Evolutionary conservation across 75 land plant genomes (phyloP).

Genomic region (Chamaecyparis obtusa): DNA sequence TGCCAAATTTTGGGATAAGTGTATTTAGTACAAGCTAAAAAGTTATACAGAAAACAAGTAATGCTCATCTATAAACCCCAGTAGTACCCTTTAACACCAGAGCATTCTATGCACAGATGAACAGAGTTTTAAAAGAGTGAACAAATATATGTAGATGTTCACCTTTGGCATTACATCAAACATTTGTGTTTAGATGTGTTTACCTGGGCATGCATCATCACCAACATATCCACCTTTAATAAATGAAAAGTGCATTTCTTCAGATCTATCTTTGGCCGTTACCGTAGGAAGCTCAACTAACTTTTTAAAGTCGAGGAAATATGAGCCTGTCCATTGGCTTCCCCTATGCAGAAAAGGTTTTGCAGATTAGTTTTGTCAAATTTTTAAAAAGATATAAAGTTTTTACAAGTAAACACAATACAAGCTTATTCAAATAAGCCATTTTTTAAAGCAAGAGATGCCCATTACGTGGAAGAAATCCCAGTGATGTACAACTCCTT

Average conservation of each 20-base stretch:
- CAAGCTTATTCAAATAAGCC: background rate
- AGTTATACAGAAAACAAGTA: background rate
- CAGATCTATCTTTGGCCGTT: constrained; percentile 11
- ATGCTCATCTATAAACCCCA: background rate
- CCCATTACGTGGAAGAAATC: background rate
- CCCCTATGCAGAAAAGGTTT: constrained; percentile 41
- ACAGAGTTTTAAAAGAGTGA: background rate
- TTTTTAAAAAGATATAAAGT: background rate
- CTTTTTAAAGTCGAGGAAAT: constrained; percentile 62
- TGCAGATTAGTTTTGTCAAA: background rate
- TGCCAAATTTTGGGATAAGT: background rate
- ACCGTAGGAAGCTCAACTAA: constrained; percentile 28
- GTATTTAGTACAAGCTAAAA: background rate
- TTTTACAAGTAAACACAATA: background rate
- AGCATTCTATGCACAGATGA: background rate
- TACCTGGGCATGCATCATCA: constrained; percentile 24
- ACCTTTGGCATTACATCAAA: background rate
- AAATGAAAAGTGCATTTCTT: constrained; percentile 79
- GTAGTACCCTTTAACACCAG: background rate
- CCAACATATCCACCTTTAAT: constrained; percentile 73
- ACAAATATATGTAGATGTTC: background rate
- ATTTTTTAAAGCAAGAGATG: background rate
- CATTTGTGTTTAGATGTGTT: background rate
- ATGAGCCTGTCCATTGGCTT: constrained; percentile 86
- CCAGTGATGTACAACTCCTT: background rate